Base-by-base conservation (phyloP, 2,329 filamentous ascomycete genomes). In the Davidsoniella australis region DNA sequence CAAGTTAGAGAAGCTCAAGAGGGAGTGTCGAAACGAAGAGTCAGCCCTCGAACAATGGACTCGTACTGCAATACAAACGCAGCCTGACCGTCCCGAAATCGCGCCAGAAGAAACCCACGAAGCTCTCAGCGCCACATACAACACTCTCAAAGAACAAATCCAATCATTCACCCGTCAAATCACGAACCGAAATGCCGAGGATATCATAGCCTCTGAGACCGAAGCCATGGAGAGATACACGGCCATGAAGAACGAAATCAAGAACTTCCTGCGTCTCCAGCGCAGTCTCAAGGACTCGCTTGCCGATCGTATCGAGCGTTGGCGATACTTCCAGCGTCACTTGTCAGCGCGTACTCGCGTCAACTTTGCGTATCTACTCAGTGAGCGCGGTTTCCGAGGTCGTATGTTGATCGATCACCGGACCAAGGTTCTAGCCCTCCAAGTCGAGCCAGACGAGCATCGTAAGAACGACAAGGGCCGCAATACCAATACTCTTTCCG, bases 401-500 rank as follows among this genome's bases (percentile, higher is more conserved):
- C 76, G 76, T 55, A 75, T 98, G 51, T 68, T 80, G 18, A 74
- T 94, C 40, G 80, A 94, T 58, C 89, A 96, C 64, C 67, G 70
- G 45, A 63, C 71, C n/a, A 82, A 82, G 57, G 70, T 75, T 50
- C 75, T 98, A 37, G 80, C 88, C 55, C 75, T 98, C 52, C 74
- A 82, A 55, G 83, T 89, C 54, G 76, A 82, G 60, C 78, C 78
- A 0, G 77, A 81, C 53, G 71, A 77, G 59, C 91, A 82, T 18
- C 80, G 74, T 56, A 76, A 73, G 56, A 79, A 74, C 53, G 76
- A 75, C 18, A 71, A 75, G 3, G 87, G 86, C 2, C 77, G 89
- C 45, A 83, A 84, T 58, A 89, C 91, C 20, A 94, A 86, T 65
- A 96, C 89, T 0, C 70, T 98, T 1, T 95, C 88, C 7, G 91